Evolutionary conservation across 2,329 filamentous ascomycete genomes (phyloP), one percentile per base, ranked within the genome.

Genomic region (Colletotrichum chrysophilum): DNA sequence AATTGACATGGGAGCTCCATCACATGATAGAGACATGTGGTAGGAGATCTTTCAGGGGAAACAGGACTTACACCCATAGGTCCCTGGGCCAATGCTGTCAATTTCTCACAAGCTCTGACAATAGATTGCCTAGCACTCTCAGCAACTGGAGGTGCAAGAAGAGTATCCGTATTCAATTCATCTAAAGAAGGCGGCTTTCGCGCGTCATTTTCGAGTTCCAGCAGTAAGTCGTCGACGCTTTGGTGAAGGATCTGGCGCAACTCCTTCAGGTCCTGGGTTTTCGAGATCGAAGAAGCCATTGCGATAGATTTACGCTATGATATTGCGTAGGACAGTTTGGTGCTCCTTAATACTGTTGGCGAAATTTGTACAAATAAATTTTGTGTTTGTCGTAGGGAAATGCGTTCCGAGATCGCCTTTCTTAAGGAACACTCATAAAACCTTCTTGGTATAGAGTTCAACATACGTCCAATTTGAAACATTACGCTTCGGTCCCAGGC

Each of bases 51-150:
- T 1, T 30, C 7, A 7, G 21, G 38, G 9, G 24, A 9, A 13
- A n/a, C 30, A 12, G 9, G 16, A 66, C 62, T 9, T 66, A 66
- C 64, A 52, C 28, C 38, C 38, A 52, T 66, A 30, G 64, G 64
- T 3, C 64, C 64, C 18, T 52, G 64, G 30, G 12, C 64, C 28
- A 66, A 52, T 3, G 64, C n/a, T 52, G 64, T 66, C 36, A 66
- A 30, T 21, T 66, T 66, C 26, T 66, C 64, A 7, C 64, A 66
- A 4, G 26, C 64, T 34, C 64, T 66, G 9, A 9, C 26, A 48
- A 66, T 52, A 18, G 24, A 28, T n/a, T 16, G 21, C 18, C 64
- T n/a, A 2, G 36, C 24, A 7, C 14, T 48, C 18, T 66, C 64
- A 8, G 36, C 38, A 4, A 52, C 18, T 32, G 26, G 36, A 5